phyloP scores from a whole-genome alignment of 2,329 filamentous ascomycete genomes.

The Fusarium odoratissimum region DNA sequence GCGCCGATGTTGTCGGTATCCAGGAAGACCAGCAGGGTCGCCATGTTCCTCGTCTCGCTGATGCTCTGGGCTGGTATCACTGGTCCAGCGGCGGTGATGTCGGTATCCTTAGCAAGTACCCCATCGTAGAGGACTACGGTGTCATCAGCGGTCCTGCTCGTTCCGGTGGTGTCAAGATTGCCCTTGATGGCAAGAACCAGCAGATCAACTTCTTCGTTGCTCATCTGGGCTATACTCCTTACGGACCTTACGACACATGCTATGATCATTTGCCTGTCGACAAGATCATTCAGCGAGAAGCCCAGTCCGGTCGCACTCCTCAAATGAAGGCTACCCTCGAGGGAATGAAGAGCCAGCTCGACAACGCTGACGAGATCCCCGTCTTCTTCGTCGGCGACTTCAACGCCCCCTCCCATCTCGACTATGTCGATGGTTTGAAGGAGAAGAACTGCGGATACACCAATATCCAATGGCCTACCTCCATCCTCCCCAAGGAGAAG shows the following conservation, averaged over 20 bases:
- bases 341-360: conserved; percentile 49
- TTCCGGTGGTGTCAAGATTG: conserved; percentile 49
- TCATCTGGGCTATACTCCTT: conserved; percentile 54
- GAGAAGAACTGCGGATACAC: conserved; percentile 52
- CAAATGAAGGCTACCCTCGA: conserved; percentile 52
- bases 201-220: conserved; percentile 52
- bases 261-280: conserved; percentile 50
- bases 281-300: conserved; percentile 50
- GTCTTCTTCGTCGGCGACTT: conserved; percentile 56
- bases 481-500: conserved; percentile 48
- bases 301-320: conserved; percentile 51
- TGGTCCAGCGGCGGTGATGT: conserved; percentile 50
- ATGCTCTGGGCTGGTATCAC: conserved; percentile 54
- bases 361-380: conserved; percentile 48
- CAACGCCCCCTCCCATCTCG: conserved; percentile 58
- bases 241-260: conserved; percentile 59
- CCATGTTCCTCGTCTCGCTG: conserved; percentile 49
- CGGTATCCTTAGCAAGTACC: conserved; percentile 54
- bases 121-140: conserved; percentile 49
- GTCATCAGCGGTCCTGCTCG: conserved; percentile 37
- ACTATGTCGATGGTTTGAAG: conserved; percentile 51
- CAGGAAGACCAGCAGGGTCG: conserved; percentile 51
- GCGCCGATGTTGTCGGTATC: conserved; percentile 52
- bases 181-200: conserved; percentile 48
- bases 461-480: conserved; percentile 54